Conservation (phyloP, 805 yeast genomes). For the Candida glaebosa region DNA sequence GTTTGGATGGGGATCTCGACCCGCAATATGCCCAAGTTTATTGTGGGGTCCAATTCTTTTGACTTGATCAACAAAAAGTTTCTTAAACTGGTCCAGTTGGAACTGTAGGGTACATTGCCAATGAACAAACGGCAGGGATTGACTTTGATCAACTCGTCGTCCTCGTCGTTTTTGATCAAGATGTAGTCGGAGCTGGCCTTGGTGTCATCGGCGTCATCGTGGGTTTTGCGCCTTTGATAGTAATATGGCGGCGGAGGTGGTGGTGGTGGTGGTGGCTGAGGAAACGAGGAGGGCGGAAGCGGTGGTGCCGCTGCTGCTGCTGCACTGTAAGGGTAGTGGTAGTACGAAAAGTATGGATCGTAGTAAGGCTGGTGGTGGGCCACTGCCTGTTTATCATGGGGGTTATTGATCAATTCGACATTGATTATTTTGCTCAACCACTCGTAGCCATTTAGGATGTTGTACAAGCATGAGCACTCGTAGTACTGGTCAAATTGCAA, state of each 20-base stretch:
- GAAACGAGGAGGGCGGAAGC: not conserved
- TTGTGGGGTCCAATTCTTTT: slow-evolving; percentile 24
- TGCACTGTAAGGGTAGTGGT: not conserved
- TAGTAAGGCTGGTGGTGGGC: not conserved
- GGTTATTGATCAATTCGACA: slow-evolving; percentile 10
- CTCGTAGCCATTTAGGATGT: slow-evolving; percentile 21
- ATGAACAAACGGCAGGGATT: slow-evolving; percentile 46
- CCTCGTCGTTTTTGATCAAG: slow-evolving; percentile 20
- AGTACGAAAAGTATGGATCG: not conserved
- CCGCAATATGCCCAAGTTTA: slow-evolving; percentile 23
- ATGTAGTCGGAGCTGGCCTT: slow-evolving; percentile 11
- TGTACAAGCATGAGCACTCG: slow-evolving; percentile 9
- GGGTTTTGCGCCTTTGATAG: not conserved
- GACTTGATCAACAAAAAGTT: slow-evolving; percentile 22
- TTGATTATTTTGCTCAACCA: slow-evolving; percentile 19
- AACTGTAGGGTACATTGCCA: slow-evolving; percentile 53
- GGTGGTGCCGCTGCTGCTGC: not conserved
- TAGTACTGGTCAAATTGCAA: slow-evolving; percentile 4
- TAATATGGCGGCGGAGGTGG: not conserved
- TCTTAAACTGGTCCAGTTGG: slow-evolving; percentile 35
- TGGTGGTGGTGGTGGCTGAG: not conserved
- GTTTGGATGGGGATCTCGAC: slow-evolving; percentile 42
- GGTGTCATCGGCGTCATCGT: not conserved
- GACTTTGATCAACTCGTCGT: slow-evolving; percentile 25
- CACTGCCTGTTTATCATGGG: not conserved